A percentile compares a stretch with the other conserved stretches of the same genome.
Evolutionary conservation across 2,329 filamentous ascomycete species (phyloP).

Genomic region (Cylindrodendrum hubeiense): DNA sequence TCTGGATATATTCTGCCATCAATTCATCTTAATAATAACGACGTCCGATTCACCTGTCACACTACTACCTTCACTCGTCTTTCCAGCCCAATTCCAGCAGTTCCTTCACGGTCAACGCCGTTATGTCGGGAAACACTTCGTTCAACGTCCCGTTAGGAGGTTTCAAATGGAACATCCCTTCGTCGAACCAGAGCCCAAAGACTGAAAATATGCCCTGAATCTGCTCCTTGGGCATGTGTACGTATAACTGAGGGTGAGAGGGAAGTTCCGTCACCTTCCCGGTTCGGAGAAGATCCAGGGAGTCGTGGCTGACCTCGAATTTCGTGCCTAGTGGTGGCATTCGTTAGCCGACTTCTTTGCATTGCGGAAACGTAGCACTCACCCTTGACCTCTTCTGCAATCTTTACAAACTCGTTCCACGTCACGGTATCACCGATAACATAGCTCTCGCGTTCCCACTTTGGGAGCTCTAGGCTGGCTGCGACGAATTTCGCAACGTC

Average conservation of each 20-base stretch:
- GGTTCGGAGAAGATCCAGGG: constrained; percentile 47
- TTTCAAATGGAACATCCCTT: constrained; percentile 40
- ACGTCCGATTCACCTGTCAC: not conserved
- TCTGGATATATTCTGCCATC: too few relatives aligned
- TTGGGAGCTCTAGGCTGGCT: constrained; percentile 53
- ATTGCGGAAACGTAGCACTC: not conserved
- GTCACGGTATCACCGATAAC: constrained; percentile 55
- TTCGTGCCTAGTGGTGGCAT: constrained; percentile 48
- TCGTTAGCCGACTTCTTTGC: not conserved
- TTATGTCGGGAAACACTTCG: constrained; percentile 12
- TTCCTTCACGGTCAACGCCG: constrained; percentile 1
- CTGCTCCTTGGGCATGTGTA: constrained; percentile 41
- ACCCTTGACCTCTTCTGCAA: constrained; percentile 51
- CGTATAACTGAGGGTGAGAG: constrained; percentile 37
- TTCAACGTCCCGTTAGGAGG: constrained; percentile 10
- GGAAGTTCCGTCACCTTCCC: constrained; percentile 52
- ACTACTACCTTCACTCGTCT: not conserved
- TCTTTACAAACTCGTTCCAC: constrained; percentile 55
- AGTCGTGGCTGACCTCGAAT: constrained; percentile 54
- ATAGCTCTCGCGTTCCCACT: constrained; percentile 55
- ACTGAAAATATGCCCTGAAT: constrained; percentile 32
- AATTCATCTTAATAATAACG: too few relatives aligned
- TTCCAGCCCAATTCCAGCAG: not conserved
- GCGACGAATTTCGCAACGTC: constrained; percentile 62
- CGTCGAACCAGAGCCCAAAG: constrained; percentile 30